phyloP scores from a whole-genome alignment of 2,329 filamentous ascomycete genomes.

The Botrytis squamosa region DNA sequence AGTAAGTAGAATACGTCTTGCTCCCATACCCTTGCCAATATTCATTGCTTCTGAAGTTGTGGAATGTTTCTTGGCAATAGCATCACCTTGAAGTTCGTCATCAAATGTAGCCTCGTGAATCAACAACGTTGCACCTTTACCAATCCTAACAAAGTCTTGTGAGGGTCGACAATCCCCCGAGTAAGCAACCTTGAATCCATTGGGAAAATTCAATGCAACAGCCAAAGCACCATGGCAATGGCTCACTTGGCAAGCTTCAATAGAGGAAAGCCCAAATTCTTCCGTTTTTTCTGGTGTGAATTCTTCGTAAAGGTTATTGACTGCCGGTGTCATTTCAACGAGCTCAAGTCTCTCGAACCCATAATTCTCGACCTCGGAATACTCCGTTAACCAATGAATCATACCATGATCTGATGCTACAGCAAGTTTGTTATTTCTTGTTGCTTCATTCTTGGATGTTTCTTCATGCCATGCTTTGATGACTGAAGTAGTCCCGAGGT shows the following conservation, averaged over 20 bases:
- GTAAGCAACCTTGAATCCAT: constrained; percentile 84
- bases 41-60: constrained; percentile 83
- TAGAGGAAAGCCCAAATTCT: constrained; percentile 60
- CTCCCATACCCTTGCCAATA: constrained; percentile 75
- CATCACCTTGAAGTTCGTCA: constrained; percentile 76
- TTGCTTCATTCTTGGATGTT: constrained; percentile 43
- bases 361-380: constrained; percentile 73
- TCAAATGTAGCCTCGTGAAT: constrained; percentile 97
- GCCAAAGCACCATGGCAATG: constrained; percentile 82
- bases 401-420: constrained; percentile 71
- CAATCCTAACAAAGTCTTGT: constrained; percentile 65
- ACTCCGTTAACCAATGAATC: constrained; percentile 75
- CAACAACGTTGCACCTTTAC: constrained; percentile 73
- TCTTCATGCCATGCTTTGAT: constrained; percentile 75
- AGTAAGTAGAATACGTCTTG: constrained; percentile 77
- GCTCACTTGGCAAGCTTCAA: constrained; percentile 66
- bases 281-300: constrained; percentile 46
- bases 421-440: constrained; percentile 49
- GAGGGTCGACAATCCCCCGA: constrained; percentile 91
- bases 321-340: constrained; percentile 26
- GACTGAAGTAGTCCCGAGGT: constrained; percentile 79
- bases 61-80: constrained; percentile 82
- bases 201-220: constrained; percentile 72
- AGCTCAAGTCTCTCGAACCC: constrained; percentile 55
- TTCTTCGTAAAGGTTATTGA: constrained; percentile 33